Percentiles rank a stretch among this genome's conserved stretches.
Evolutionary conservation across 2,329 filamentous ascomycete genomes (phyloP).

Genomic region (Stachybotrys echinatus): DNA sequence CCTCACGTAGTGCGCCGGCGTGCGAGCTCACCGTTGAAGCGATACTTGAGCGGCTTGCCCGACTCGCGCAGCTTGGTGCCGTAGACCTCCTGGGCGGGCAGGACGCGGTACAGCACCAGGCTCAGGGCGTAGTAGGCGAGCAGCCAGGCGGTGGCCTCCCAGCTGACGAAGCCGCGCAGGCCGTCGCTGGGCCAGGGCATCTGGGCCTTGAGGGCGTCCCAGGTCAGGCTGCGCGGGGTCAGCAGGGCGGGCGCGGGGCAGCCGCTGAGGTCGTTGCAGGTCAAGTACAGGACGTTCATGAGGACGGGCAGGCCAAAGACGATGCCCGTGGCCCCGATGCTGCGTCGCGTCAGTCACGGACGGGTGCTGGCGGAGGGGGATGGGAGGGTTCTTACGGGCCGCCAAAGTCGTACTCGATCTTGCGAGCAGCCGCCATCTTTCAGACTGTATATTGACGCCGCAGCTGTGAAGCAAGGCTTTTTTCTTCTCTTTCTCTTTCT

Average conservation of each 20-base stretch:
- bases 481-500: no score
- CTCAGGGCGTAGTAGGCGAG: constrained; percentile 72
- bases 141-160: constrained; percentile 59
- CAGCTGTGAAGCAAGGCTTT: no score
- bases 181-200: constrained; percentile 71
- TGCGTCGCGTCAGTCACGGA: constrained; percentile 22
- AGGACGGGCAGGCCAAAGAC: constrained; percentile 72
- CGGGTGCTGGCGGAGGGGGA: background rate
- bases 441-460: no score
- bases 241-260: constrained; percentile 78
- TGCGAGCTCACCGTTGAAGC: constrained; percentile 57
- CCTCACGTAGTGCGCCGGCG: background rate
- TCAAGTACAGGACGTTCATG: constrained; percentile 68
- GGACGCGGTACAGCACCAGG: constrained; percentile 62
- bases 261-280: constrained; percentile 83
- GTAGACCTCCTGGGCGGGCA: constrained; percentile 65
- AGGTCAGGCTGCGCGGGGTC: constrained; percentile 59
- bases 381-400: constrained; percentile 19
- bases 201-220: constrained; percentile 66
- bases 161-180: constrained; percentile 60
- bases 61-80: constrained; percentile 60
- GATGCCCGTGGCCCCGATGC: constrained; percentile 66
- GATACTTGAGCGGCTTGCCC: constrained; percentile 70
- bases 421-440: background rate
- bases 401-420: constrained; percentile 22